Conservation (phyloP, 805 yeast genomes). For the Komagataella pastoris region DNA sequence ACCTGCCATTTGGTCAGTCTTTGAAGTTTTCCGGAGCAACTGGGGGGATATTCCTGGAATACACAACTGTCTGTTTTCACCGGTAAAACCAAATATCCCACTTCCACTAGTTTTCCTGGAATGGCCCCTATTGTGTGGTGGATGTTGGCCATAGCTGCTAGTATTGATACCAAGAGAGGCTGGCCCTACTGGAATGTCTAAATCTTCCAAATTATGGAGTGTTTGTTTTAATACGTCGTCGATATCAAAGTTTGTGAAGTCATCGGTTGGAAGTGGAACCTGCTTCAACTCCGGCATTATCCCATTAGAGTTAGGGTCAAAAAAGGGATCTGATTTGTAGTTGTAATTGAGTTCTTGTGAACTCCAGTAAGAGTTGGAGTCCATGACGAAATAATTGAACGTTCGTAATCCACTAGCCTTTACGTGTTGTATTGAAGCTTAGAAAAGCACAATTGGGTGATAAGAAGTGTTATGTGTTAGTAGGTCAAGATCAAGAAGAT, state of each 20-base stretch:
- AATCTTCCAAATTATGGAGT: background rate
- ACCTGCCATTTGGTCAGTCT: background rate
- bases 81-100: constrained; percentile 63
- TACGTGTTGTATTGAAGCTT: background rate
- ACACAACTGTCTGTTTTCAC: constrained; percentile 36
- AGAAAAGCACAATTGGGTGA: background rate
- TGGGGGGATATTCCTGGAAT: constrained; percentile 30
- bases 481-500: background rate
- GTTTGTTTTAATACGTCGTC: background rate
- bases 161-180: background rate
- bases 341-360: background rate
- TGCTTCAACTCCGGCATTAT: background rate
- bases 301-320: background rate
- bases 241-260: background rate
- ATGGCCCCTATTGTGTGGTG: constrained; percentile 21
- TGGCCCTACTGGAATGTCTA: background rate
- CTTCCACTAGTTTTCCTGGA: constrained; percentile 62
- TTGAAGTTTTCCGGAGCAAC: background rate
- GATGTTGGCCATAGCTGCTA: background rate
- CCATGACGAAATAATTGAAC: background rate
- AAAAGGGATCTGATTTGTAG: background rate
- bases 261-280: background rate
- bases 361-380: background rate
- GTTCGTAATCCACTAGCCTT: background rate
- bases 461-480: background rate